phyloP scores from a whole-genome alignment of 2,329 filamentous ascomycete genomes.

The Hypoxylon sp. region DNA sequence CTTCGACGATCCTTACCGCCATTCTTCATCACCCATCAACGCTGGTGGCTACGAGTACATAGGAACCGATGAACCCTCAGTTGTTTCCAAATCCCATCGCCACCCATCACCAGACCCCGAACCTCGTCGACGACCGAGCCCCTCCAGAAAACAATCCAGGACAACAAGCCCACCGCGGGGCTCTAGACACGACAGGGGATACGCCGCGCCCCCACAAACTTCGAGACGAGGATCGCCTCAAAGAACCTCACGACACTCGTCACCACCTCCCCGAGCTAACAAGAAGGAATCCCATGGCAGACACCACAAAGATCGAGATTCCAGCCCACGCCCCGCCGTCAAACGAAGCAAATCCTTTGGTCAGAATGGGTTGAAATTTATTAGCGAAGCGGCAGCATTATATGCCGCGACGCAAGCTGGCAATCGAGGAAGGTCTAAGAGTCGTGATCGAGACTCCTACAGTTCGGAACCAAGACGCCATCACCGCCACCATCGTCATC shows the following conservation, averaged over 20 bases:
- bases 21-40: constrained; percentile 34
- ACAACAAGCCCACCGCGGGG: constrained; percentile 42
- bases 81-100: constrained; percentile 27
- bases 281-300: constrained; percentile 21
- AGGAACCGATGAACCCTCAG: constrained; percentile 42
- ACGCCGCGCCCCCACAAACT: constrained; percentile 13
- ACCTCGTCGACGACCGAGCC: constrained; percentile 29
- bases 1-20: constrained; percentile 43
- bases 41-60: constrained; percentile 42
- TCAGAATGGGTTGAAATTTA: constrained; percentile 40
- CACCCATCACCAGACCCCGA: constrained; percentile 30
- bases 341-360: constrained; percentile 41
- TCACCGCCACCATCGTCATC: constrained; percentile 31
- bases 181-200: constrained; percentile 27
- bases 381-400: constrained; percentile 44
- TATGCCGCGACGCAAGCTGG: constrained; percentile 42
- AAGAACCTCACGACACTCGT: constrained; percentile 23
- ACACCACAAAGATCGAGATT: constrained; percentile 34
- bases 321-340: constrained; percentile 38
- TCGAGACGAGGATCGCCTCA: constrained; percentile 27
- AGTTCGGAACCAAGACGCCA: constrained; percentile 21
- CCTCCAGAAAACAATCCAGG: constrained; percentile 31
- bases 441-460: constrained; percentile 30
- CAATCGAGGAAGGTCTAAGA: constrained; percentile 33
- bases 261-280: constrained; percentile 16